phyloP scores from a whole-genome alignment of 139 green algal species.

The Nannochloris sp. region DNA sequence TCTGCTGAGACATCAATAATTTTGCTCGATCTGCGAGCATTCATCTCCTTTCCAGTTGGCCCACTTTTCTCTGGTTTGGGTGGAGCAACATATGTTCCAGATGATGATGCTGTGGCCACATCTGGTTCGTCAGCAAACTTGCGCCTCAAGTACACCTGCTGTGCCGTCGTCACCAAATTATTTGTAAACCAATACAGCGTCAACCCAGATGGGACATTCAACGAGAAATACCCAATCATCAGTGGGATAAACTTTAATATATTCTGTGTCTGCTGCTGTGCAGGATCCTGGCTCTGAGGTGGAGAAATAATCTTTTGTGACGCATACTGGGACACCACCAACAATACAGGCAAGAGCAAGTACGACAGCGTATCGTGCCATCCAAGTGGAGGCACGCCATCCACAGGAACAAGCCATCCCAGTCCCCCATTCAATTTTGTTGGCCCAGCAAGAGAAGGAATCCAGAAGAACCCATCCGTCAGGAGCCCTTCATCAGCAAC shows the following conservation, averaged over 20 bases:
- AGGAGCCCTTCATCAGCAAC: conserved; percentile 80
- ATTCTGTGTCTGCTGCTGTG: conserved; percentile 57
- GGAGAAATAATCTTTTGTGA: conserved; percentile 67
- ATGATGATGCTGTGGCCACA: not conserved
- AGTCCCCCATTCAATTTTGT: conserved; percentile 49
- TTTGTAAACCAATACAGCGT: conserved; percentile 99
- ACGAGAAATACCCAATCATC: conserved; percentile 95
- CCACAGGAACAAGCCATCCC: conserved; percentile 61
- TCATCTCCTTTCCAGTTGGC: conserved; percentile 35
- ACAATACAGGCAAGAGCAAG: conserved; percentile 54
- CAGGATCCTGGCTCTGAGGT: conserved; percentile 41
- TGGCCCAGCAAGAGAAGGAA: conserved; percentile 79
- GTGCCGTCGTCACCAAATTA: conserved; percentile 87
- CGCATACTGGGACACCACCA: conserved; percentile 64
- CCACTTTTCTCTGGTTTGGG: conserved; percentile 28
- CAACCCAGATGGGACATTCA: conserved; percentile 94
- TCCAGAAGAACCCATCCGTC: conserved; percentile 88
- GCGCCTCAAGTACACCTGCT: conserved; percentile 47
- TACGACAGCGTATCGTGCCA: conserved; percentile 57
- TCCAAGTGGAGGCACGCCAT: conserved; percentile 54
- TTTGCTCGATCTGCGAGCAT: conserved; percentile 24
- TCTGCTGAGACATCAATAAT: conserved; percentile 24
- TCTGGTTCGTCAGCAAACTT: conserved; percentile 10
- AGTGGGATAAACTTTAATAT: conserved; percentile 97
- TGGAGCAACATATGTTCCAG: conserved; percentile 28